phyloP scores from a whole-genome alignment of 2,329 filamentous ascomycete species.

The Ophiocordyceps camponoti-rufipedis region DNA sequence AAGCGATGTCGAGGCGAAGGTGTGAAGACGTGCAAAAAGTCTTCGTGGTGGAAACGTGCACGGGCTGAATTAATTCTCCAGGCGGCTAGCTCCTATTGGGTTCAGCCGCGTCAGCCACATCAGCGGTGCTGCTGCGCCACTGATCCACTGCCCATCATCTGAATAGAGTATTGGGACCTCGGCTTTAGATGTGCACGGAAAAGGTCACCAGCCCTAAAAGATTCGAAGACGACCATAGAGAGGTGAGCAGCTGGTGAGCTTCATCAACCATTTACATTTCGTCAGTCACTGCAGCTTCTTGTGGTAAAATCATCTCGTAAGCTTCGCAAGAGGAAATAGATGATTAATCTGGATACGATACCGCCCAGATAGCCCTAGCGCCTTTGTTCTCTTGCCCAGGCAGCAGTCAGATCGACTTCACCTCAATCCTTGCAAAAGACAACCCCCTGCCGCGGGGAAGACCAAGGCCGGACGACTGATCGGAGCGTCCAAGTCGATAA shows the following conservation, averaged over 20 bases:
- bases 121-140: not conserved
- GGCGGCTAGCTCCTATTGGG: not conserved
- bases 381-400: not conserved
- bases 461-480: not conserved
- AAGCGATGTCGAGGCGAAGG: not conserved
- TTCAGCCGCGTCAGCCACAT: not conserved
- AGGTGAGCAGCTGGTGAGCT: too few relatives aligned
- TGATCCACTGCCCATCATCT: too few relatives aligned
- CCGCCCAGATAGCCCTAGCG: too few relatives aligned
- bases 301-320: too few relatives aligned
- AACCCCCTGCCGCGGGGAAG: not conserved
- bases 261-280: too few relatives aligned
- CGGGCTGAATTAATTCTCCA: not conserved
- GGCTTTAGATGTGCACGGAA: too few relatives aligned
- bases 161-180: too few relatives aligned
- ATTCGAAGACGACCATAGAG: too few relatives aligned
- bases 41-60: not conserved
- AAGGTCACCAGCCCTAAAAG: too few relatives aligned
- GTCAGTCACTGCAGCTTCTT: too few relatives aligned
- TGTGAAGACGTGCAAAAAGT: not conserved
- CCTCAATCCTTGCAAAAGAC: not conserved
- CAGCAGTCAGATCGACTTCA: not conserved
- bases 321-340: too few relatives aligned
- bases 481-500: not conserved
- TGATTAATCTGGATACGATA: too few relatives aligned